Percentiles rank a stretch among this genome's conserved stretches.
phyloP scores from a whole-genome alignment of 345 rosid genomes.

The Dovyalis caffra region DNA sequence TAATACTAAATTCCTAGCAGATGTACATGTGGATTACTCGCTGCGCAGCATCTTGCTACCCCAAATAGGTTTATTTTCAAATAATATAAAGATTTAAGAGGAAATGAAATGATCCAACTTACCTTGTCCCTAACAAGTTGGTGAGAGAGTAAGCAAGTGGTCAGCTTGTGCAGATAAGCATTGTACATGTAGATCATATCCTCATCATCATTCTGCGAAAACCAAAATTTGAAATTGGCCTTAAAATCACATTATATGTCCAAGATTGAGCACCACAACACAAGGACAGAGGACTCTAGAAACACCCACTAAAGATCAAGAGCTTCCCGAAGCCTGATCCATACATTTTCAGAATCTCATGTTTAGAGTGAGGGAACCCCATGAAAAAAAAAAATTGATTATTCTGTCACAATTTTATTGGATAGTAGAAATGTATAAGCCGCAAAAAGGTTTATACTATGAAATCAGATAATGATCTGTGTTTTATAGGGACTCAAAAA shows the following conservation, averaged over 20 bases:
- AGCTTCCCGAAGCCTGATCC: no score
- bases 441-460: neutral
- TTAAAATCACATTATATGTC: neutral
- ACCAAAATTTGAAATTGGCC: neutral
- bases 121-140: conserved; percentile 94
- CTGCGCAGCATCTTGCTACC: neutral
- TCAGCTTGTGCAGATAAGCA: conserved; percentile 90
- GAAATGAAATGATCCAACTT: conserved; percentile 19
- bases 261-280: neutral
- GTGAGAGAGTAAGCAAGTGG: conserved; percentile 83
- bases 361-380: no score
- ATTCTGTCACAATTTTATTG: no score
- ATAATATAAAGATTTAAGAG: neutral
- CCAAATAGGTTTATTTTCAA: neutral
- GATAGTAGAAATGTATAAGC: no score
- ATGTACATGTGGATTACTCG: neutral
- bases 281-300: neutral
- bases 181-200: conserved; percentile 88
- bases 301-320: neutral
- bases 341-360: no score
- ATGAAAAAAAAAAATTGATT: no score
- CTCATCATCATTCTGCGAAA: conserved; percentile 60
- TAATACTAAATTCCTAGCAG: neutral
- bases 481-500: neutral
- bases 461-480: neutral